Evolutionary conservation across 768 basidiomycete genomes (phyloP).

Genomic region (Cystofilobasidium macerans): DNA sequence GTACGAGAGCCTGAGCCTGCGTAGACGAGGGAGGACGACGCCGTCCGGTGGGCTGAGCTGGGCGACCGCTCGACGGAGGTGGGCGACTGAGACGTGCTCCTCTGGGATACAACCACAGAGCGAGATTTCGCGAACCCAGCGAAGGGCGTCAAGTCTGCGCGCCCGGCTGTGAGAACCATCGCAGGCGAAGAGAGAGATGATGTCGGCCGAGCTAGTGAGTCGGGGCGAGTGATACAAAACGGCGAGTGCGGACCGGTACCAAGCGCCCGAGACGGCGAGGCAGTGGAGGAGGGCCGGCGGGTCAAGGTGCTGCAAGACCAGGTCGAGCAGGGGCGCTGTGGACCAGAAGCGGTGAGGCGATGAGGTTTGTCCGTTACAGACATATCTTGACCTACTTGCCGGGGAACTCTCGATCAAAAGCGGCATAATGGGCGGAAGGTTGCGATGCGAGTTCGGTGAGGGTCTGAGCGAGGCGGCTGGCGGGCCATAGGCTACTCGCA

Average conservation of each 20-base stretch:
- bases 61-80: not conserved
- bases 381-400: not conserved
- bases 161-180: not conserved
- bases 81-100: not conserved
- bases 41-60: not conserved
- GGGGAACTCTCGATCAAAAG: not conserved
- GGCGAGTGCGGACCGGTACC: conserved; percentile 4
- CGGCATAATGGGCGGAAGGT: too few relatives aligned
- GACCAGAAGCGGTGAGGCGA: not conserved
- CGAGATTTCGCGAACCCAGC: not conserved
- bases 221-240: conserved; percentile 2
- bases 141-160: not conserved
- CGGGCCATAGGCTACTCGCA: too few relatives aligned
- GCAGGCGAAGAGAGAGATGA: not conserved
- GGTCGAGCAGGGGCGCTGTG: not conserved
- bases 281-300: not conserved
- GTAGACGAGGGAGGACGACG: not conserved
- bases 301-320: conserved; percentile 9
- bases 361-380: not conserved
- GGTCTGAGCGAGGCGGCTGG: too few relatives aligned
- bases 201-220: conserved; percentile 1
- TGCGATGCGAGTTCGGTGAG: too few relatives aligned
- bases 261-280: not conserved
- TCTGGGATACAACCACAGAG: not conserved
- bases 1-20: not conserved